Conservation (phyloP, 75 land plant genomes). For the Ceratopteris richardii region DNA sequence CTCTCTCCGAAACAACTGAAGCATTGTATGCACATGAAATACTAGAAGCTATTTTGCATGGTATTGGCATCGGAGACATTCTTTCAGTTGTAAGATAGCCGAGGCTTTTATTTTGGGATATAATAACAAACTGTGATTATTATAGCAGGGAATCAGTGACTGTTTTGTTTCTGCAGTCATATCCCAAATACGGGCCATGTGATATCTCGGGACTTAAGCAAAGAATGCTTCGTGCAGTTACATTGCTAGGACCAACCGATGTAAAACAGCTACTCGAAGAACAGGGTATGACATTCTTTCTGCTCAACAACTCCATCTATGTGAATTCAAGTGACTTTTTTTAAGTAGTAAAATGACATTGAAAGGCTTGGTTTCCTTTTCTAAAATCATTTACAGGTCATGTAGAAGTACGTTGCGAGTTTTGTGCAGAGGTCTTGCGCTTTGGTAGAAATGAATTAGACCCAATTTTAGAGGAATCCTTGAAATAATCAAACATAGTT, state of each 20-base stretch:
- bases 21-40: slow-evolving; percentile 19
- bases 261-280: slow-evolving; percentile 22
- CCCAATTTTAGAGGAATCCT: slow-evolving; percentile 3
- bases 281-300: slow-evolving; percentile 15
- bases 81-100: slow-evolving; percentile 2
- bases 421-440: slow-evolving; percentile 27
- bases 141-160: neutral
- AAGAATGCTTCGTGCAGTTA: slow-evolving; percentile 39
- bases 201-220: slow-evolving; percentile 22
- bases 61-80: slow-evolving; percentile 31
- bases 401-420: slow-evolving; percentile 38
- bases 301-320: neutral
- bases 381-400: slow-evolving; percentile 17
- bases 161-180: slow-evolving; percentile 7
- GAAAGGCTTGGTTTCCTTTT: neutral
- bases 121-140: too few relatives aligned
- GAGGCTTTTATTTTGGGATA: too few relatives aligned
- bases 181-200: slow-evolving; percentile 33
- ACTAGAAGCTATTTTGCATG: slow-evolving; percentile 18
- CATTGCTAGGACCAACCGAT: slow-evolving; percentile 29
- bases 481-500: too few relatives aligned
- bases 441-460: slow-evolving; percentile 22
- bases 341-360: neutral
- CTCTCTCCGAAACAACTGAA: slow-evolving; percentile 22
- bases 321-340: neutral